Percentiles rank a stretch among this genome's conserved stretches.
Evolutionary conservation across 495 filamentous ascomycete genomes (phyloP).

Genomic region (Penicillium simplicissimum): DNA sequence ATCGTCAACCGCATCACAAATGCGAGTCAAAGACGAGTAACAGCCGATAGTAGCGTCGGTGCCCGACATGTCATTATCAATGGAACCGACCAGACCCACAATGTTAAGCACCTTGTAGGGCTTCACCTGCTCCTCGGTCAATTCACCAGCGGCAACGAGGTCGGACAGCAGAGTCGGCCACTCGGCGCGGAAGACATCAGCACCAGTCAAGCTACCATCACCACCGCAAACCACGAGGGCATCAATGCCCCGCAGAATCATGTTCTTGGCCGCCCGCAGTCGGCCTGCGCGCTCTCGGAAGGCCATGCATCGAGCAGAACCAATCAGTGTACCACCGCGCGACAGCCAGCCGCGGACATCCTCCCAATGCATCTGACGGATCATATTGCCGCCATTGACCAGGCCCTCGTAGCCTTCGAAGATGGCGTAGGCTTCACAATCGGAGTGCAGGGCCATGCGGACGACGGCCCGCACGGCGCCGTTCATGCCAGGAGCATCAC

Average conservation of each 20-base stretch:
- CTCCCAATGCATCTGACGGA: conserved; percentile 85
- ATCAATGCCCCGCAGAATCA: conserved; percentile 90
- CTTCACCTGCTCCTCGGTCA: conserved; percentile 66
- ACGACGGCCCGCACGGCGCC: conserved; percentile 91
- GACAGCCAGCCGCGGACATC: conserved; percentile 94
- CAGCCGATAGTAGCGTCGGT: conserved; percentile 98
- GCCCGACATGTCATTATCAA: conserved; percentile 96
- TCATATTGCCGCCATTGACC: conserved; percentile 84
- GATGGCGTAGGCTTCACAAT: conserved; percentile 85
- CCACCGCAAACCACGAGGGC: conserved; percentile 96
- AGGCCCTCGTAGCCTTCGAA: conserved; percentile 97
- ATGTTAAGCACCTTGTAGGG: conserved; percentile 87
- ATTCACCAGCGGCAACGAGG: conserved; percentile 67
- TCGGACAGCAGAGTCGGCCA: conserved; percentile 87
- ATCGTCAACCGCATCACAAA: conserved; percentile 92
- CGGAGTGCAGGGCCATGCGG: conserved; percentile 82
- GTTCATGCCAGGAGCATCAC: conserved; percentile 98
- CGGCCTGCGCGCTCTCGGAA: conserved; percentile 88
- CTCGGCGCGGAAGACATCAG: conserved; percentile 87
- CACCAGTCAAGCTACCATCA: conserved; percentile 95
- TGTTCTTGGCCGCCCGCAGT: conserved; percentile 83
- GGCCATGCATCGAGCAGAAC: conserved; percentile 84
- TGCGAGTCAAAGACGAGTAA: conserved; percentile 86
- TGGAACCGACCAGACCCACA: conserved; percentile 92
- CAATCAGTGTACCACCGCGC: conserved; percentile 95